Base-by-base conservation (phyloP, 2,329 filamentous ascomycete species). In the Verticillium dahliae region DNA sequence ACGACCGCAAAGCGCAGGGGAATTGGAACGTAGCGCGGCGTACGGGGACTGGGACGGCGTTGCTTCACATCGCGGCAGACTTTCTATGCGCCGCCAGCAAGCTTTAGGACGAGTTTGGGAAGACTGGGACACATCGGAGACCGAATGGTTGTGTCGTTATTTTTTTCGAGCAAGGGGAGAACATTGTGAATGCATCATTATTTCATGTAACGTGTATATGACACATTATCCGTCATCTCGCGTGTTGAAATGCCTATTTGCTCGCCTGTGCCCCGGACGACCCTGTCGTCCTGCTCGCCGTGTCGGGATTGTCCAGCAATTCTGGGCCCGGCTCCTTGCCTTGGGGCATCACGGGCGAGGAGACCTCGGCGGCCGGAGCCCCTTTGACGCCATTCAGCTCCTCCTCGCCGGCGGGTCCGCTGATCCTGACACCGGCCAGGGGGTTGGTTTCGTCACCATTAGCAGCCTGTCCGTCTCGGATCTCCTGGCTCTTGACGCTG, bases 401-500 rank as follows among this genome's bases (percentile, higher is more conserved):
- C 60, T 76, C 74, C 10, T 77, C 76, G 0, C 63, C 64, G 4
- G 37, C 62, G 0, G 75, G 75, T 0, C 75, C 76, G 57, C 72
- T 75, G 1, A 71, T 69, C 67, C 70, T 76, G 2, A 78, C 69
- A 0, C 73, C 72, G 33, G 71, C 69, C 18, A 76, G 57, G 1
- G 67, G 69, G 11, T 63, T 66, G 1, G 37, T 61, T 4, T 64
- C 69, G 1, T 69, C 66, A 10, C 56, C 61, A 4, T 3, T 31
- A 1, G 57, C 61, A 6, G 22, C 60, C 10, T 35, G 62, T n/a
- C 60, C 59, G 18, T 63, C 63, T 62, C 62, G 41, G 27, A 33
- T 57, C 63, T 71, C 69, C 1, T 54, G 64, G 61, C 78, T 83
- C 69, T 76, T 80, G 22, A 91, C 74, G 69, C 90, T 94, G 68